Conservation (phyloP, 768 basidiomycete species). For the Tremella yokohamensis region DNA sequence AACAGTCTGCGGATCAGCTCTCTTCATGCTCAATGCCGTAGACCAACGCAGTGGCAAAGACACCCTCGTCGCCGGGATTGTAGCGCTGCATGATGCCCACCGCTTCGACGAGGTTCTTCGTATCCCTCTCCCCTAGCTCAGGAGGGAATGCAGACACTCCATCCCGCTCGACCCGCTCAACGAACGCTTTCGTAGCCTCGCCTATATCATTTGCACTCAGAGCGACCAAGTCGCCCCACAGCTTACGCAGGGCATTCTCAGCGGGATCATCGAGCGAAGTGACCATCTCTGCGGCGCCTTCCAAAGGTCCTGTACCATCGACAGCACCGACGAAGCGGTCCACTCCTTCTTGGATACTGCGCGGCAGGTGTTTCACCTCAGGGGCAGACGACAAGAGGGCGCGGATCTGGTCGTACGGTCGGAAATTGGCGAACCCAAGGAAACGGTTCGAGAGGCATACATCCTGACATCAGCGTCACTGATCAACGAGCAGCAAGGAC, state of each 20-base stretch:
- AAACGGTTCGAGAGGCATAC: constrained; percentile 79
- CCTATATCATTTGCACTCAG: constrained; percentile 24
- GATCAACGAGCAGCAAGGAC: too few species aligned
- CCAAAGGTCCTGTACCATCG: background rate
- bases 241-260: constrained; percentile 52
- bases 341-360: constrained; percentile 53
- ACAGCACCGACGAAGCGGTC: constrained; percentile 56
- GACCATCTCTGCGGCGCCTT: constrained; percentile 57
- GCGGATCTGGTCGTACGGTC: constrained; percentile 68
- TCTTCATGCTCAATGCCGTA: background rate
- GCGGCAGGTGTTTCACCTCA: constrained; percentile 70
- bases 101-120: constrained; percentile 26
- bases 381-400: constrained; percentile 62
- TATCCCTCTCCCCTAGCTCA: constrained; percentile 20
- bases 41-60: constrained; percentile 29
- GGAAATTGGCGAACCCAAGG: constrained; percentile 83
- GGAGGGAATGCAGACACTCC: constrained; percentile 19
- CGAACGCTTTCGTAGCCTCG: constrained; percentile 52
- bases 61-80: constrained; percentile 36
- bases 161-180: constrained; percentile 58
- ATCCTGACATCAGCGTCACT: constrained; percentile 38
- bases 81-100: constrained; percentile 27
- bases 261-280: constrained; percentile 25
- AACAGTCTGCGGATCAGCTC: constrained; percentile 76
- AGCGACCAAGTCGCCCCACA: constrained; percentile 53